Percentiles rank a stretch among this genome's conserved stretches.
Evolutionary conservation across 1,284 basidiomycete species (phyloP).

Genomic region (Boletus hoseneyae): DNA sequence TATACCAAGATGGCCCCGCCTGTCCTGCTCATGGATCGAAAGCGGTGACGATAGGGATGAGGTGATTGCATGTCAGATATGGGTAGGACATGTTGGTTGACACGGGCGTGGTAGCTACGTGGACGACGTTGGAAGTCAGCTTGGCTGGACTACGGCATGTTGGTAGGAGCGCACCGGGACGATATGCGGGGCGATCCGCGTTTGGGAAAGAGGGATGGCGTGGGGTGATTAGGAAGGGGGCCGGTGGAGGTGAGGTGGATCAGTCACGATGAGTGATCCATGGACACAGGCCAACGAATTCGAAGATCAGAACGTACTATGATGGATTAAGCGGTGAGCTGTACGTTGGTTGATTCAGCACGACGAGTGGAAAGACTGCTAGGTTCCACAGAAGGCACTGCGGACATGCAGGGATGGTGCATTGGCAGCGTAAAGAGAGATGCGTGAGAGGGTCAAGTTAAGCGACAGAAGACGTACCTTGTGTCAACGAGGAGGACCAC

Average conservation of each 20-base stretch:
- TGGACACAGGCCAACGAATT: not conserved
- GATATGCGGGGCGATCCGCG: not conserved
- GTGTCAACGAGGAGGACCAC: not conserved
- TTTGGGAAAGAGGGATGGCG: conserved; percentile 3
- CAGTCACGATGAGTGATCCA: not conserved
- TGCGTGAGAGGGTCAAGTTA: conserved; percentile 14
- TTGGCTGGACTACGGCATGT: conserved; percentile 11
- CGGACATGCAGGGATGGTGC: conserved; percentile 25
- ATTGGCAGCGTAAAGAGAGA: conserved; percentile 13
- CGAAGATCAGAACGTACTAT: not conserved
- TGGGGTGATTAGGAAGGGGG: conserved; percentile 6
- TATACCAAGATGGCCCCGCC: conserved; percentile 1
- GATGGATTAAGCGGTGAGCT: not conserved
- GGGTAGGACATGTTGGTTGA: conserved; percentile 11
- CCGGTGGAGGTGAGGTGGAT: conserved; percentile 8
- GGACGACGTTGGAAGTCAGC: conserved; percentile 14
- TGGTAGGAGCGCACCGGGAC: conserved; percentile 4
- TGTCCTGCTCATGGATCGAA: not conserved
- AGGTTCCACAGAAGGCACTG: conserved; percentile 12
- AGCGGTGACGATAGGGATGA: conserved; percentile 25
- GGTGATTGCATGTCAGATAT: conserved; percentile 22
- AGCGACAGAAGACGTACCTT: conserved; percentile 15
- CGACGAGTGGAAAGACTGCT: not conserved
- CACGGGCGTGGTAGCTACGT: conserved; percentile 12
- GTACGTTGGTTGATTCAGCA: not conserved